Evolutionary conservation across 306 rosid genomes (phyloP), one percentile per base, ranked within the genome.

Genomic region (Fragaria ananassa): DNA sequence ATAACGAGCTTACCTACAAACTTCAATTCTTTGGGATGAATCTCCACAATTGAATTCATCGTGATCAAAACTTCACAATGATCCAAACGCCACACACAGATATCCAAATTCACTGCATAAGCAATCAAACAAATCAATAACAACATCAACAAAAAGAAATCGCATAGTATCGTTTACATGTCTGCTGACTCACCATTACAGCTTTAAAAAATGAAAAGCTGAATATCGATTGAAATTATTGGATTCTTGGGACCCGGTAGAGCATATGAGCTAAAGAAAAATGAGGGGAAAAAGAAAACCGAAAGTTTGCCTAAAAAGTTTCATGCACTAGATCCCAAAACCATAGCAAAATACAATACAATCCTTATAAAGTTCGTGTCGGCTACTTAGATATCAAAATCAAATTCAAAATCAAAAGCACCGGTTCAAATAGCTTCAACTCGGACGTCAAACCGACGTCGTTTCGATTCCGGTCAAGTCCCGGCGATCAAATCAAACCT

Each of bases 21-120:
- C 72, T 87, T 79, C 87, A 95, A 87, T 81, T 95, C 96, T 70
- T 77, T 86, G 62, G 98, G 97, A 56, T 95, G 89, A 76, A 95
- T 88, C 77, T 89, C 88, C 74, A 95, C 84, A 68, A 92, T 77
- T 18, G 79, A 77, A 82, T 77, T 89, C 97, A 95, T 94, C 82
- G 3, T 56, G 29, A 6, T 82, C 83, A 82, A 60, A 68, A 67
- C 65, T 68, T 37, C 64, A 1, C 49, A 37, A 12, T 6, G n/a
- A 73, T 49, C 69, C 81, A 81, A 5, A 76, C 56, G 54, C 85
- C 44, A 42, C 50, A 68, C 11, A 63, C 61, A 35, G 71, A 35
- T 50, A 68, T 73, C 80, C 81, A 62, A 62, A 67, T 6, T 53
- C 72, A 10, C 81, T 81, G 78, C 74, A 72, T 4, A 74, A 74